Conservation (phyloP, 257 asterid species). For the Gentiana dahurica region DNA sequence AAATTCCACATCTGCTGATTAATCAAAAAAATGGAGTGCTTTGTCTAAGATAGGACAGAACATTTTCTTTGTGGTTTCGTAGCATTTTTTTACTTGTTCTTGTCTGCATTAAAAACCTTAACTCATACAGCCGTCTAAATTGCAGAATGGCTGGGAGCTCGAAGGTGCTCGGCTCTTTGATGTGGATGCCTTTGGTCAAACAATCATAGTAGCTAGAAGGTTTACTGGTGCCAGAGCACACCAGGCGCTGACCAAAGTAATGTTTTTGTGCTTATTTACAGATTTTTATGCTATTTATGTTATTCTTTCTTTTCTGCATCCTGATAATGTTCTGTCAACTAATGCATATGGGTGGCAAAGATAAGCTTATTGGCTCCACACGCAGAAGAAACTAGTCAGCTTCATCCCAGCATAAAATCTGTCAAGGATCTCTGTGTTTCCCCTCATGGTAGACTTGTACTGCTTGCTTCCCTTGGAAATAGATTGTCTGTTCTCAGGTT, state of each 20-base stretch:
- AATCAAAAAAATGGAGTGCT: too few species aligned
- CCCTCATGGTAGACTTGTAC: slow-evolving; percentile 61
- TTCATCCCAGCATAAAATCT: slow-evolving; percentile 48
- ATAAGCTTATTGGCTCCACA: slow-evolving; percentile 49
- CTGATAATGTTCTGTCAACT: slow-evolving; percentile 5
- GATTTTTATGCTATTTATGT: background rate
- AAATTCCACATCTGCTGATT: too few species aligned
- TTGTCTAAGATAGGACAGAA: too few species aligned
- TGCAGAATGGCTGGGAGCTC: slow-evolving; percentile 52
- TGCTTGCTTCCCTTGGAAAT: slow-evolving; percentile 83
- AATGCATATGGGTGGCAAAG: slow-evolving; percentile 28
- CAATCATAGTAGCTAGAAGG: slow-evolving; percentile 58
- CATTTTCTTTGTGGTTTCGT: too few species aligned
- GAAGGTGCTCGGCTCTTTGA: slow-evolving; percentile 85
- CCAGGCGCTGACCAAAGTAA: slow-evolving; percentile 80
- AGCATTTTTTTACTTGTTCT: too few species aligned
- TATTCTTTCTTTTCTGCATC: slow-evolving; percentile 4
- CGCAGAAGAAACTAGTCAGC: slow-evolving; percentile 60
- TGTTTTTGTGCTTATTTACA: slow-evolving; percentile 8
- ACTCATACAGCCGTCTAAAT: slow-evolving; percentile 2
- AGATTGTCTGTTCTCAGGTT: slow-evolving; percentile 71
- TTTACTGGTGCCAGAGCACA: slow-evolving; percentile 53
- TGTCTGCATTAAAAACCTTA: too few species aligned
- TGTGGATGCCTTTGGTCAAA: slow-evolving; percentile 45
- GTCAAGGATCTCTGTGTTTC: slow-evolving; percentile 73